phyloP scores from a whole-genome alignment of 2,329 filamentous ascomycete genomes.

The Pyrenophora seminiperda region DNA sequence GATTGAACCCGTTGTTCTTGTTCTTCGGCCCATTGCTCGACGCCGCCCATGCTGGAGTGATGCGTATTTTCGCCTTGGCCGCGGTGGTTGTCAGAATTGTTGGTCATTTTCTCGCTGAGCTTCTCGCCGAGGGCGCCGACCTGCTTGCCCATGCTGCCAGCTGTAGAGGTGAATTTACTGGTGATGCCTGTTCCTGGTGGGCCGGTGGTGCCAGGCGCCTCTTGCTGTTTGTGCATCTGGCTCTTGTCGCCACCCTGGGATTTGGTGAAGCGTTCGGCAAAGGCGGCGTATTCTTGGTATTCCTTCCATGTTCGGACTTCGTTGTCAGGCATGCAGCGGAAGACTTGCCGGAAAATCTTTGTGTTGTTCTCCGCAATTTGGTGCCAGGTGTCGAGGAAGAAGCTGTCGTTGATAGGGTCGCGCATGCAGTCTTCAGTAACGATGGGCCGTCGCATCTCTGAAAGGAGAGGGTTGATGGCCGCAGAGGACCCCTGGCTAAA shows the following conservation, averaged over 20 bases:
- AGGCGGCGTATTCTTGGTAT: constrained; percentile 82
- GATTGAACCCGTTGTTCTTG: constrained; percentile 39
- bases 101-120: constrained; percentile 37
- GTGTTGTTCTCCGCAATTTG: constrained; percentile 92
- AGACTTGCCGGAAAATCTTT: constrained; percentile 88
- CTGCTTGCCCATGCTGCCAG: constrained; percentile 32
- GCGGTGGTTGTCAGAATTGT: constrained; percentile 19
- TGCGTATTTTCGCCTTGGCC: constrained; percentile 8
- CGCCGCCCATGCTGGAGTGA: constrained; percentile 34
- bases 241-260: constrained; percentile 62
- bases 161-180: constrained; percentile 30
- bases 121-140: constrained; percentile 36
- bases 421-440: constrained; percentile 92
- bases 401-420: constrained; percentile 80
- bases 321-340: constrained; percentile 95
- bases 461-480: constrained; percentile 55
- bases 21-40: constrained; percentile 49
- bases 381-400: constrained; percentile 88
- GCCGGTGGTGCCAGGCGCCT: constrained; percentile 55
- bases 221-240: constrained; percentile 56
- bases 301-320: constrained; percentile 93
- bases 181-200: constrained; percentile 52
- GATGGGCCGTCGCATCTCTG: constrained; percentile 73
- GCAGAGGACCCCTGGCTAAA: constrained; percentile 55
- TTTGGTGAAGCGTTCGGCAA: constrained; percentile 76